Percentiles rank a stretch among this genome's conserved stretches.
Conservation (phyloP, 768 basidiomycete genomes). For the Hemileccinum rubropunctum region DNA sequence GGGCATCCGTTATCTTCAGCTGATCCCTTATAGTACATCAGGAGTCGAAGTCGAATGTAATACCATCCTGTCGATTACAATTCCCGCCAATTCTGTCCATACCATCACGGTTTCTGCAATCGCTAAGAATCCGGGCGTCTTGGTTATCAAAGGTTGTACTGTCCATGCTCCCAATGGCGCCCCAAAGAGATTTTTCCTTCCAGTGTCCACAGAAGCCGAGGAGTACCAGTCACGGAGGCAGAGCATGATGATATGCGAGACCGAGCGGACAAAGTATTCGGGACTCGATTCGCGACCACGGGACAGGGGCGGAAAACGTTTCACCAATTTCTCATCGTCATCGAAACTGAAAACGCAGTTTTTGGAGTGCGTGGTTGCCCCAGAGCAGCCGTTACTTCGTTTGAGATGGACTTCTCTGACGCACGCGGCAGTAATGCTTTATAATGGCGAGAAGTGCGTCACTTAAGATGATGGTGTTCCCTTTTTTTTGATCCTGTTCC, state of each 20-base stretch:
- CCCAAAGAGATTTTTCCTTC: slow-evolving; percentile 70
- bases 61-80: slow-evolving; percentile 51
- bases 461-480: neutral
- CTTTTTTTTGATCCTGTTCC: slow-evolving; percentile 1
- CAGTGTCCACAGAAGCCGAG: slow-evolving; percentile 69
- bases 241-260: slow-evolving; percentile 62
- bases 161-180: slow-evolving; percentile 75
- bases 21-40: slow-evolving; percentile 58
- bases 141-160: slow-evolving; percentile 75
- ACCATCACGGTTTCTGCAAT: slow-evolving; percentile 68
- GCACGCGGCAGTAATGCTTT: slow-evolving; percentile 93
- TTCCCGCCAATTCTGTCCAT: slow-evolving; percentile 77
- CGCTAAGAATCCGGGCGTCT: slow-evolving; percentile 59
- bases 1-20: neutral
- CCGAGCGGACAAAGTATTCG: slow-evolving; percentile 65
- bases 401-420: slow-evolving; percentile 87
- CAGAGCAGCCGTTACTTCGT: slow-evolving; percentile 83
- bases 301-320: slow-evolving; percentile 48
- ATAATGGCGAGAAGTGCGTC: slow-evolving; percentile 86
- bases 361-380: slow-evolving; percentile 79
- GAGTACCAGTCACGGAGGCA: slow-evolving; percentile 53
- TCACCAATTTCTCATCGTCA: slow-evolving; percentile 25
- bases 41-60: slow-evolving; percentile 74
- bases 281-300: slow-evolving; percentile 73
- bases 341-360: slow-evolving; percentile 43